These are phyloP conservation scores for Verticillium alfalfae DNA, from an alignment of 2,329 filamentous ascomycete species.

Conservation along the genomic window DNA sequence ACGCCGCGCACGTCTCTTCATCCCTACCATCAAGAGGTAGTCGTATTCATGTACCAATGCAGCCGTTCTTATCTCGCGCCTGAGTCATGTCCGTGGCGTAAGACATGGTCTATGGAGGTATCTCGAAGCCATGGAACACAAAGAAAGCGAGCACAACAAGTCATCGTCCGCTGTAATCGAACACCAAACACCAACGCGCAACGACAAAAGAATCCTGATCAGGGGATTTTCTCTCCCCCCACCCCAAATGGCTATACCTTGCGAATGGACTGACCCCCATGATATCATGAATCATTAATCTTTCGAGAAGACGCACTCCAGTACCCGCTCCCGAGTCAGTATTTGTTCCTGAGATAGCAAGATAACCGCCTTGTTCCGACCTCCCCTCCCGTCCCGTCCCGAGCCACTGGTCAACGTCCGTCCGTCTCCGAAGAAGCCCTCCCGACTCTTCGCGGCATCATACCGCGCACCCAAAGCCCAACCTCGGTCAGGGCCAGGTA, in stretches of 20 bases:
- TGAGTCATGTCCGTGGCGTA: not conserved
- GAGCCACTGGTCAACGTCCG: not conserved
- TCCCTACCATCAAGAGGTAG: not conserved
- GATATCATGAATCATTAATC: too few species aligned
- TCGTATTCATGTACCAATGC: not conserved
- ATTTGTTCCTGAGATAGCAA: not conserved
- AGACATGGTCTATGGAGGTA: not conserved
- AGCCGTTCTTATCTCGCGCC: not conserved
- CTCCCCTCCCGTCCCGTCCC: not conserved
- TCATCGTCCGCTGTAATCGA: not conserved
- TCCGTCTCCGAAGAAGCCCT: not conserved
- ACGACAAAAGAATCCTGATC: not conserved
- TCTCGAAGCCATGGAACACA: not conserved
- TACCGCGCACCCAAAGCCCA: conserved; percentile 25
- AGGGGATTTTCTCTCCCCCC: too few species aligned
- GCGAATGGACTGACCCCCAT: too few species aligned
- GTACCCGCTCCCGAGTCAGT: not conserved
- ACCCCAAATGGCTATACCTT: too few species aligned
- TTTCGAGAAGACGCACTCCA: too few species aligned
- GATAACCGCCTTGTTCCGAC: not conserved
- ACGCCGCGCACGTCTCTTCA: not conserved
- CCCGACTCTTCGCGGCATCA: not conserved
- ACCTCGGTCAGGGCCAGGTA: conserved; percentile 45
- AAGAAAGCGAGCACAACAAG: not conserved
- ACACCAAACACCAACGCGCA: not conserved